Evolutionary conservation across 2,329 filamentous ascomycete species (phyloP).

Genomic region (Helotiales sp.): DNA sequence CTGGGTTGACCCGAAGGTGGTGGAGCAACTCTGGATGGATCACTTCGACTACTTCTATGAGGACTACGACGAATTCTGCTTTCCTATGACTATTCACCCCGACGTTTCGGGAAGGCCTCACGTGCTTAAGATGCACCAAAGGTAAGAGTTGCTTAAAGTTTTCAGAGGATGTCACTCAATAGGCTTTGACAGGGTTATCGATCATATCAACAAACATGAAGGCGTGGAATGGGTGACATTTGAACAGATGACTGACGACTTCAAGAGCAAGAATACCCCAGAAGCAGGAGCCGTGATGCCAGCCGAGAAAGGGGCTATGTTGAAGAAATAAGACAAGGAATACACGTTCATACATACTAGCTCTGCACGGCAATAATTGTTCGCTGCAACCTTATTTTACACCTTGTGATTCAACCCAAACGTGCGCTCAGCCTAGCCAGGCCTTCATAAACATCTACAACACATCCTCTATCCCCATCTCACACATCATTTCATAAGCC

Average conservation of each 20-base stretch:
- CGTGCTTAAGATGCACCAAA: slow-evolving; percentile 74
- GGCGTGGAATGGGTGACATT: slow-evolving; percentile 72
- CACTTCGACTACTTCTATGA: slow-evolving; percentile 77
- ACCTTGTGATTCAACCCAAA: too few species aligned
- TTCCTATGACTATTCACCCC: slow-evolving; percentile 78
- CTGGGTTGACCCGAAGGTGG: slow-evolving; percentile 57
- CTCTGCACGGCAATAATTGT: neutral
- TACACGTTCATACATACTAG: neutral
- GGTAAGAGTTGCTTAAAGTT: slow-evolving; percentile 65
- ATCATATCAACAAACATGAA: slow-evolving; percentile 67
- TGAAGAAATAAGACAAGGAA: slow-evolving; percentile 11
- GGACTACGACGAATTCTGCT: slow-evolving; percentile 78
- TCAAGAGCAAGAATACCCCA: slow-evolving; percentile 67
- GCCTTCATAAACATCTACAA: too few species aligned
- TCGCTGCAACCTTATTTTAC: too few species aligned
- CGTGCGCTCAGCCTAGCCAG: too few species aligned
- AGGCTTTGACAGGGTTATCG: slow-evolving; percentile 69
- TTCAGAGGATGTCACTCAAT: too few species aligned
- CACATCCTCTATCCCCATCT: too few species aligned
- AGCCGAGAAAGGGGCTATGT: slow-evolving; percentile 42
- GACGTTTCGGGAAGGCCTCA: slow-evolving; percentile 75
- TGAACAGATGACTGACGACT: slow-evolving; percentile 74
- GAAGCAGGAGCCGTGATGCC: slow-evolving; percentile 66
- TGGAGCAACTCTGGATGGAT: slow-evolving; percentile 49
- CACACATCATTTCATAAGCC: too few species aligned